Conservation (phyloP, 2,329 filamentous ascomycete species). For the Pochonia chlamydosporia region DNA sequence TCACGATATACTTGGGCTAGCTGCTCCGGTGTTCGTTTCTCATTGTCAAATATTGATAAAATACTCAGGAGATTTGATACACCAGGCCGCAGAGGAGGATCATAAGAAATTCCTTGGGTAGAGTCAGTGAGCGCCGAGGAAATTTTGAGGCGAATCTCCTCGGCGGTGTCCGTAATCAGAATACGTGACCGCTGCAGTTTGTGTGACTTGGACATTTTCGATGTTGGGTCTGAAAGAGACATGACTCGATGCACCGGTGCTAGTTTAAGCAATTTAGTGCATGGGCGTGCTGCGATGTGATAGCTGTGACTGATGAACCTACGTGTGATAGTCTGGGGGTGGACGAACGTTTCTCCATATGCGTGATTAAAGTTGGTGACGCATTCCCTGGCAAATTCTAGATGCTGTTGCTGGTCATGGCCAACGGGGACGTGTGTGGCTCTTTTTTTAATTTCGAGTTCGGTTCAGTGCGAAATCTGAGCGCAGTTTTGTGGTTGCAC, state of each 20-base stretch:
- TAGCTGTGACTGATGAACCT: slow-evolving; percentile 14
- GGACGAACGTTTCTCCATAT: slow-evolving; percentile 57
- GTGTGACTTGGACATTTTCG: slow-evolving; percentile 95
- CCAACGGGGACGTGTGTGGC: slow-evolving; percentile 94
- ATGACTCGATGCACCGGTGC: slow-evolving; percentile 81
- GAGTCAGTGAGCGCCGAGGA: slow-evolving; percentile 73
- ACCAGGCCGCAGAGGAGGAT: slow-evolving; percentile 64
- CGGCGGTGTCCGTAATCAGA: slow-evolving; percentile 66
- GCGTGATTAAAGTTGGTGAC: slow-evolving; percentile 81
- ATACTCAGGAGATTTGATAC: slow-evolving; percentile 85
- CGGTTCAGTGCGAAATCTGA: not conserved
- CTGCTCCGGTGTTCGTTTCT: slow-evolving; percentile 31
- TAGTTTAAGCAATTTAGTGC: slow-evolving; percentile 25
- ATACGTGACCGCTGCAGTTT: slow-evolving; percentile 68
- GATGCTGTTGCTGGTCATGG: slow-evolving; percentile 89
- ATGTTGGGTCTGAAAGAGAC: slow-evolving; percentile 71
- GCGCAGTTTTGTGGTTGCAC: not conserved
- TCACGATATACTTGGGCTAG: slow-evolving; percentile 33
- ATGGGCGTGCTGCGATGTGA: not conserved
- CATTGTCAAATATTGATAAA: slow-evolving; percentile 59
- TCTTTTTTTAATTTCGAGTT: slow-evolving; percentile 39
- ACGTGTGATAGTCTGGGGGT: slow-evolving; percentile 70
- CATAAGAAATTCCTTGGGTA: slow-evolving; percentile 60
- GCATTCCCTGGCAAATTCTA: slow-evolving; percentile 86
- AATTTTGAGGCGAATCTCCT: slow-evolving; percentile 64